phyloP scores from a whole-genome alignment of 129 eudicot genomes.

The Heracleum sosnowskyi region DNA sequence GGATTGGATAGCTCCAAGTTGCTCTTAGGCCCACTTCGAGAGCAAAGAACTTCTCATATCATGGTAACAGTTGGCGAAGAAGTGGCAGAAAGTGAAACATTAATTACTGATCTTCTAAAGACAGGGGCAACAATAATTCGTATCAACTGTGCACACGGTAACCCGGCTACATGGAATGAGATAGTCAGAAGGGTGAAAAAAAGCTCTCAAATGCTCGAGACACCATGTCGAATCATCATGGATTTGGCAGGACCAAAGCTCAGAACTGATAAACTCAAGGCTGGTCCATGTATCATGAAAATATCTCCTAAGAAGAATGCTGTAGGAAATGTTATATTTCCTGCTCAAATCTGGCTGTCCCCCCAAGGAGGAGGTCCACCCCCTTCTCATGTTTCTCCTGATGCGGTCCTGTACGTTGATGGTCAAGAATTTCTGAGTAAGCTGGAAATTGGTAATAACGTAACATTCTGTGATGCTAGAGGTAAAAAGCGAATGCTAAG shows the following conservation, averaged over 20 bases:
- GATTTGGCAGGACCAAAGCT: conserved; percentile 86
- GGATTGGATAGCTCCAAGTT: conserved; percentile 36
- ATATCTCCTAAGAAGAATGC: conserved; percentile 55
- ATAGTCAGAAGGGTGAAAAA: conserved; percentile 49
- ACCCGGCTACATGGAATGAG: conserved; percentile 62
- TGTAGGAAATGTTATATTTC: conserved; percentile 32
- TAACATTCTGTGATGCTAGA: conserved; percentile 57
- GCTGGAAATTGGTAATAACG: conserved; percentile 40
- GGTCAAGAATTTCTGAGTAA: conserved; percentile 39
- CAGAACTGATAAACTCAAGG: conserved; percentile 52
- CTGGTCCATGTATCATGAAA: conserved; percentile 64
- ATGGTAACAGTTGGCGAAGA: conserved; percentile 75
- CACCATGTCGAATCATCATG: conserved; percentile 64
- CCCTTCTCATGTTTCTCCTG: conserved; percentile 67
- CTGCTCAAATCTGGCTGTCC: conserved; percentile 65
- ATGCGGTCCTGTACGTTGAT: conserved; percentile 47
- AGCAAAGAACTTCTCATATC: conserved; percentile 48
- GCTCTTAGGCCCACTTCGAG: conserved; percentile 51
- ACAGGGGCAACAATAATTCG: conserved; percentile 56
- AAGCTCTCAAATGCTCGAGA: conserved; percentile 60
- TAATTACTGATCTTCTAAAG: conserved; percentile 40
- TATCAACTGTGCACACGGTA: conserved; percentile 83
- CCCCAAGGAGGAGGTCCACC: conserved; percentile 51
- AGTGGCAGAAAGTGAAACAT: conserved; percentile 44
- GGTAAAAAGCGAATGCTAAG: conserved; percentile 44